Base-by-base conservation (phyloP, 2,329 filamentous ascomycete genomes). In the Coniochaeta prunicola region DNA sequence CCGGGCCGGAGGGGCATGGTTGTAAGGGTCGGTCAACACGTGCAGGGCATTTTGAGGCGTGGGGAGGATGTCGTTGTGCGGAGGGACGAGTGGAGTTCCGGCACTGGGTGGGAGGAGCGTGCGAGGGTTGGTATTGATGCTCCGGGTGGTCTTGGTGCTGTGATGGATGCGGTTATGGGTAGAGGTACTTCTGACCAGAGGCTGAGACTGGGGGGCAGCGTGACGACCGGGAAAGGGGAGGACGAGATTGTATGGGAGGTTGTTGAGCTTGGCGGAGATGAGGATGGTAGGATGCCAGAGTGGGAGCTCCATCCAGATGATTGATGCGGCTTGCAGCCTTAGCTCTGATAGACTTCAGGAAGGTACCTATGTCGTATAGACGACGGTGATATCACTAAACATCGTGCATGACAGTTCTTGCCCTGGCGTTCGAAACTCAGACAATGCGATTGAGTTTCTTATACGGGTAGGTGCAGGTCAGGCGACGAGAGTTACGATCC, bases 11-110 rank as follows among this genome's bases (percentile, higher is more conserved):
- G 78, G 1, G 85, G 85, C 0, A 70, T 81, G 61, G 73, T 85
- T 0, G 71, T 87, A 0, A 68, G 80, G 24, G 66, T 87, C 1
- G 85, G 83, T 0, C 71, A 76, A 59, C 79, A 74, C 61, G 80
- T 76, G 38, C 85, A 89, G 72, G 84, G 80, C 1, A 67, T 88
- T 4, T 33, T 84, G 56, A 76, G 80, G 61, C 68, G 70, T 1
- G 78, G 76, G 0, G 68, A 71, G 0, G 64, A 68, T 5, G 65
- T 81, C 12, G 72, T 75, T 21, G 72, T 78, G 1, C 85, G 87
- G 74, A 73, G 83, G 58, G 86, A 84, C 84, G 73, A 76, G 64
- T 81, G 74, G 64, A 21, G 9, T 3, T 19, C 3, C 2, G 40
- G 12, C 8, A 10, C 4, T 45, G 40, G 50, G 12, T 53, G 50